Base-by-base conservation (phyloP, 192 early-diverging fungal genomes). In the Lobosporangium transversale region DNA sequence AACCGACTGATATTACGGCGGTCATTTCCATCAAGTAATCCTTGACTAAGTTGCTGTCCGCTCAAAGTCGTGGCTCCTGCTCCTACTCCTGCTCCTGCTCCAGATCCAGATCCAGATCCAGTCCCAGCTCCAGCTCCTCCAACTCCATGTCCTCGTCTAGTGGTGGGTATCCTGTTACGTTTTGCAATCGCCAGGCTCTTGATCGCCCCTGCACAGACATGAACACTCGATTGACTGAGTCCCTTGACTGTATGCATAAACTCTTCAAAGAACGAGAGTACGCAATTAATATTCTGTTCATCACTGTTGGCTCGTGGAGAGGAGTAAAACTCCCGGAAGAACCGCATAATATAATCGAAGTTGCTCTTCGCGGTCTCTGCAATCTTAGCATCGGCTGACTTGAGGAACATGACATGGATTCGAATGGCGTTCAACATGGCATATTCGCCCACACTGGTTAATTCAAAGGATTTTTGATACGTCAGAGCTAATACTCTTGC, bases 171-270 rank as follows among this genome's bases (percentile, higher is more conserved):
- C 48, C 73, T 60, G 37, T 50, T 62, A 5, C 64, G 63, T 23
- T 76, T 76, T 2, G 73, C 73, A 15, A 76, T 66, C 12, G 73
- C 73, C 44, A 76, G 36, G 35, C 53, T 62, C 51, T 66, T 57
- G 45, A 76, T 76, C 18, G 73, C 73, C 0, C 73, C 73, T 30
- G 73, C 73, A 53, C 73, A 76, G 40, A 76, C 65, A 51, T 76
- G 73, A 1, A 76, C 73, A 18, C 50, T 67, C 8, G 73, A 66
- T 37, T 67, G 63, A 11, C 45, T 57, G n/a, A 76, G 48, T 8
- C 73, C 73, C 53, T 76, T 76, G 73, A 67, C 73, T 4, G 73
- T 57, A 30, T 76, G 73, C 73, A 76, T 76, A 62, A 76, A 76
- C 31, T 76, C 73, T 21, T 76, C 73, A 67, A 76, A 76, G 59